These are phyloP conservation scores for Aspergillus hancockii DNA, from an alignment of 495 filamentous ascomycete species.

Conservation along the genomic window DNA sequence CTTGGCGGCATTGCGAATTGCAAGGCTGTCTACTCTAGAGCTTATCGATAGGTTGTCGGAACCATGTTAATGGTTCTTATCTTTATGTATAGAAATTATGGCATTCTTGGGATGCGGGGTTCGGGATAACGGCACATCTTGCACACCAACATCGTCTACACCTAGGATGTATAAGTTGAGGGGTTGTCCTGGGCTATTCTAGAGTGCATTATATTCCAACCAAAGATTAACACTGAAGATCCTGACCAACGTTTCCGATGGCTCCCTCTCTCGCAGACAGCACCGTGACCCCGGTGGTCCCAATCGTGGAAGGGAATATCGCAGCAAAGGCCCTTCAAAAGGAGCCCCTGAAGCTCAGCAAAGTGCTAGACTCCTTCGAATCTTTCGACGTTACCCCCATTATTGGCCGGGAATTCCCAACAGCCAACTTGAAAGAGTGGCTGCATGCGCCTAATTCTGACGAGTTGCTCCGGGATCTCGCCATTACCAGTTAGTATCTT, in stretches of 20 bases:
- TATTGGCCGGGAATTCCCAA: slow-evolving; percentile 66
- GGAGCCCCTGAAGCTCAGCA: slow-evolving; percentile 51
- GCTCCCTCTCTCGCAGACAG: slow-evolving; percentile 26
- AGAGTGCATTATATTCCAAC: no score
- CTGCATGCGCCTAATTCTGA: slow-evolving; percentile 65
- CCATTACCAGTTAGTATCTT: slow-evolving; percentile 56
- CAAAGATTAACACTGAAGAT: background rate
- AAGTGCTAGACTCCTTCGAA: slow-evolving; percentile 57
- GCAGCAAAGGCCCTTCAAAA: slow-evolving; percentile 17
- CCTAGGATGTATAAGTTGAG: no score
- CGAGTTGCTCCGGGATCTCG: slow-evolving; percentile 65
- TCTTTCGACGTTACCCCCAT: slow-evolving; percentile 66
- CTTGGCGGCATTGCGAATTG: background rate
- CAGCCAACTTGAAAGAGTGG: slow-evolving; percentile 59
- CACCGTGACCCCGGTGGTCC: slow-evolving; percentile 8
- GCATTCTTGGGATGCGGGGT: background rate
- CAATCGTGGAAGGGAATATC: slow-evolving; percentile 20
- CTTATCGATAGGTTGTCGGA: background rate
- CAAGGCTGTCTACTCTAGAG: background rate
- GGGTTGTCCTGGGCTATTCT: no score
- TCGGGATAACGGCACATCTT: background rate
- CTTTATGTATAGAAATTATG: background rate
- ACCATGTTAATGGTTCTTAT: background rate
- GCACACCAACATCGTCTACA: background rate
- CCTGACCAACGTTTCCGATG: slow-evolving; percentile 13